Evolutionary conservation across 139 green algal genomes (phyloP), one percentile per base, ranked within the genome.

Genomic region (Chlamydomonas sphaeroides): DNA sequence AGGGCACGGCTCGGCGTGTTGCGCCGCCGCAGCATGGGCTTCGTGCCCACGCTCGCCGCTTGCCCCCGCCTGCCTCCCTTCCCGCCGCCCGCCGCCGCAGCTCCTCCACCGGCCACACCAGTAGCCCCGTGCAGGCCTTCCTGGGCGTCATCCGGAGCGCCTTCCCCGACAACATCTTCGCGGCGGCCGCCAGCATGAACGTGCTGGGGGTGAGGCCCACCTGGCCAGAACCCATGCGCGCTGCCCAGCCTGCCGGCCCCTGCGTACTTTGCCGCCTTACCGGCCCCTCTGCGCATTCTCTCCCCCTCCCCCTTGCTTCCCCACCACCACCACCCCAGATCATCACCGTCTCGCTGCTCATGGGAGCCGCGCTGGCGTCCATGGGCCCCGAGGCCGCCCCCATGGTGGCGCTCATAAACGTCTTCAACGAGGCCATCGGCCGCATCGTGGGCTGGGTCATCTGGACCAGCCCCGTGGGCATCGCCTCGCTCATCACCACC

Each of bases 401-500:
- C 42, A 72, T 81, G 61, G 30, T 81, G 1, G 2, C 8, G 11
- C 42, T 81, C 5, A 71, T 81, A 30, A 62, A 71, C 32, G 63
- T 81, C 42, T 81, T 81, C 74, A 81, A 81, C 61, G 74, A 81
- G 32, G 74, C 74, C 2, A 81, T 81, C 59, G 42, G 74, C 59
- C 71, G 72, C 61, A 81, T 81, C 42, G 74, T 81, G 14, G 57
- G 57, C 41, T 81, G 74, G 74, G 74, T 81, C 41, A 81, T 81
- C 45, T 71, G 59, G 59, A 71, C 61, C 35, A 72, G 61, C 35
- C 74, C 74, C 1, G 32, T 81, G 17, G 74, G 74, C 39, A 81
- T 81, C 61, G 74, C 74, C 6, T 81, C 74, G 41, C 61, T 81
- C 61, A 81, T 81, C 74, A 71, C 39, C 20, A 81, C 74, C 30